phyloP scores from a whole-genome alignment of 1,284 basidiomycete genomes.

The Rhodotorula sp. region DNA sequence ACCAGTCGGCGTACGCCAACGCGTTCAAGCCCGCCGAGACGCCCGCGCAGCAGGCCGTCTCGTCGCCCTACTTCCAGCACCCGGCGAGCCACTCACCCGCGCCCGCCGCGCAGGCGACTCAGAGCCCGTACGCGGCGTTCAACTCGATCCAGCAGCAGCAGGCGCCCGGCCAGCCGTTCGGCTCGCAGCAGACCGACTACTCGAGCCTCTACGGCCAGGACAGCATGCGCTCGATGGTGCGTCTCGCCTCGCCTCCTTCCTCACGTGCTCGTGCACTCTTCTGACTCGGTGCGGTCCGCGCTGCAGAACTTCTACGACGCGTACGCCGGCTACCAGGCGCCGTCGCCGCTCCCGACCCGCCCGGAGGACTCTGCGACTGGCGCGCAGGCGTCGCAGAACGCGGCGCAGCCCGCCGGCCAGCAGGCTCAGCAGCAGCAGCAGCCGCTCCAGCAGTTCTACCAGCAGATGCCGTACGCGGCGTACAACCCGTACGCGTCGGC shows the following conservation, averaged over 20 bases:
- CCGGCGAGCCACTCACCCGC: conserved; percentile 40
- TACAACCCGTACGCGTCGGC: conserved; percentile 27
- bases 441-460: conserved; percentile 26
- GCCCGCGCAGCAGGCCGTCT: conserved; percentile 12
- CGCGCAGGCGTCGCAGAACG: conserved; percentile 18
- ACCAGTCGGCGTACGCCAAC: conserved; percentile 17
- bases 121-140: conserved; percentile 35
- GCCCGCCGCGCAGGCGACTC: conserved; percentile 20
- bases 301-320: conserved; percentile 38
- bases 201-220: conserved; percentile 39
- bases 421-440: conserved; percentile 25
- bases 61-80: conserved; percentile 42
- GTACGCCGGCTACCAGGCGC: conserved; percentile 33
- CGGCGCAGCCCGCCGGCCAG: conserved; percentile 1
- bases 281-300: neutral
- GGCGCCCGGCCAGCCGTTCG: conserved; percentile 35
- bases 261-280: neutral
- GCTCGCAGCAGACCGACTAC: conserved; percentile 38
- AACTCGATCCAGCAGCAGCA: conserved; percentile 37
- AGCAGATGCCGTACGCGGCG: conserved; percentile 17
- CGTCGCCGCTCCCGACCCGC: conserved; percentile 31
- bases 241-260: neutral
- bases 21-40: conserved; percentile 33
- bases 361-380: conserved; percentile 26
- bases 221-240: conserved; percentile 16